phyloP scores from a whole-genome alignment of 495 filamentous ascomycete genomes.

The Niebla homalea region DNA sequence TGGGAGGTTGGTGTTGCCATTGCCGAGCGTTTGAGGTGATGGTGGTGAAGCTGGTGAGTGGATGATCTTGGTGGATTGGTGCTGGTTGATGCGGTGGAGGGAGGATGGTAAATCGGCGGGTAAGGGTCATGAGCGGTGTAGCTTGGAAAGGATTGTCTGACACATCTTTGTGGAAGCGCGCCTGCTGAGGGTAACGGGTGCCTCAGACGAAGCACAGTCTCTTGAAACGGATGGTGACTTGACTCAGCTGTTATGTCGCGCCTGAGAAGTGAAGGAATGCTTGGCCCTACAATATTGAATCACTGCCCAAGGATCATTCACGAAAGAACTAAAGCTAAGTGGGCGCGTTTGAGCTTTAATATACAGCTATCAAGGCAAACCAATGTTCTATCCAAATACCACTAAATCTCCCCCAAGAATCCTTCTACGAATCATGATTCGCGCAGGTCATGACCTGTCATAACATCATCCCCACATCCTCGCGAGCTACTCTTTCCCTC shows the following conservation, averaged over 20 bases:
- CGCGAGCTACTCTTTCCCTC: not conserved
- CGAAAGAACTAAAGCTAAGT: too few species aligned
- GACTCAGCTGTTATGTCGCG: too few species aligned
- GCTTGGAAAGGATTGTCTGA: not conserved
- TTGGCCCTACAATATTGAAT: too few species aligned
- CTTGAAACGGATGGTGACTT: too few species aligned
- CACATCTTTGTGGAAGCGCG: not conserved
- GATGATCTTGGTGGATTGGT: not conserved
- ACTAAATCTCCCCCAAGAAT: too few species aligned
- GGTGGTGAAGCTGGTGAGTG: not conserved
- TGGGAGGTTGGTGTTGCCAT: slow-evolving; percentile 15
- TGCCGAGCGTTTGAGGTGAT: not conserved
- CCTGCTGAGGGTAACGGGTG: not conserved
- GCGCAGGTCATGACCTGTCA: not conserved
- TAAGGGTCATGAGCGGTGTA: not conserved
- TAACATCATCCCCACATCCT: slow-evolving; percentile 3
- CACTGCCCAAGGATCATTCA: too few species aligned
- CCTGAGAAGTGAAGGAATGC: too few species aligned
- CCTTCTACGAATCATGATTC: too few species aligned
- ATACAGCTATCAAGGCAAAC: too few species aligned
- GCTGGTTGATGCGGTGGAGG: not conserved
- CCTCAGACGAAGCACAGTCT: too few species aligned
- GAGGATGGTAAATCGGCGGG: not conserved
- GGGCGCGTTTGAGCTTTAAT: too few species aligned
- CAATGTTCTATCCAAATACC: too few species aligned